Evolutionary conservation across 202 grass and related monocot species (phyloP).

Genomic region (Dendrocalamus latiflorus): DNA sequence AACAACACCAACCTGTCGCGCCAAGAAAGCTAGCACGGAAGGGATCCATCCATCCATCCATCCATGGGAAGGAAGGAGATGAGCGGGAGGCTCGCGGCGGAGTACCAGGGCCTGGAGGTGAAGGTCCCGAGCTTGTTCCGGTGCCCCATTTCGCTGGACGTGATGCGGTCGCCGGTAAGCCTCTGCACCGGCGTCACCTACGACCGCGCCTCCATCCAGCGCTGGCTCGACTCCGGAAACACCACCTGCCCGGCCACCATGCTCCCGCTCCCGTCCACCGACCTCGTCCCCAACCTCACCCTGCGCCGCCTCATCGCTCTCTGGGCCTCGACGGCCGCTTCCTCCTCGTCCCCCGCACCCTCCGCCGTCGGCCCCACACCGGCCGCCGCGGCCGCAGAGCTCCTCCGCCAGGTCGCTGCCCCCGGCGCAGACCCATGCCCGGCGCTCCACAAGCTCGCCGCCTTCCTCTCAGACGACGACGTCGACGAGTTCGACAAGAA

Average conservation of each 20-base stretch:
- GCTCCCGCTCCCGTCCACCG: slow-evolving; percentile 58
- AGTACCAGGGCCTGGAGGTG: slow-evolving; percentile 51
- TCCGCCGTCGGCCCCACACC: neutral
- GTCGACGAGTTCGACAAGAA: slow-evolving; percentile 80
- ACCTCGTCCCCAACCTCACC: slow-evolving; percentile 40
- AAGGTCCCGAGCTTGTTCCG: slow-evolving; percentile 55
- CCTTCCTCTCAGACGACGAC: slow-evolving; percentile 44
- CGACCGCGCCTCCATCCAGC: slow-evolving; percentile 64
- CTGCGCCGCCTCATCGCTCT: slow-evolving; percentile 20
- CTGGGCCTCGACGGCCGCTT: slow-evolving; percentile 29
- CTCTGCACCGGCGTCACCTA: slow-evolving; percentile 72
- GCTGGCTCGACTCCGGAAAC: slow-evolving; percentile 71
- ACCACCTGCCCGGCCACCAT: slow-evolving; percentile 64
- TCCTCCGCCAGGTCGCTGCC: neutral
- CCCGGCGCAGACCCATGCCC: slow-evolving; percentile 21
- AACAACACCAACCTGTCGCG: neutral
- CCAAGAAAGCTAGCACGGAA: neutral
- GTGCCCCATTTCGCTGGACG: slow-evolving; percentile 75
- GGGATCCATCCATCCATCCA: neutral
- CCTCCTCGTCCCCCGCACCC: neutral
- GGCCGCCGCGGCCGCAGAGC: neutral
- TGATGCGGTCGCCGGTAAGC: slow-evolving; percentile 80
- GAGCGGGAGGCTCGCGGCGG: slow-evolving; percentile 13
- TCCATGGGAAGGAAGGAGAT: slow-evolving; percentile 38
- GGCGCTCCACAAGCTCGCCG: slow-evolving; percentile 31